Percentiles rank a stretch among this genome's conserved stretches.
Evolutionary conservation across 2,329 filamentous ascomycete species (phyloP).

Genomic region (Ramichloridium luteum): DNA sequence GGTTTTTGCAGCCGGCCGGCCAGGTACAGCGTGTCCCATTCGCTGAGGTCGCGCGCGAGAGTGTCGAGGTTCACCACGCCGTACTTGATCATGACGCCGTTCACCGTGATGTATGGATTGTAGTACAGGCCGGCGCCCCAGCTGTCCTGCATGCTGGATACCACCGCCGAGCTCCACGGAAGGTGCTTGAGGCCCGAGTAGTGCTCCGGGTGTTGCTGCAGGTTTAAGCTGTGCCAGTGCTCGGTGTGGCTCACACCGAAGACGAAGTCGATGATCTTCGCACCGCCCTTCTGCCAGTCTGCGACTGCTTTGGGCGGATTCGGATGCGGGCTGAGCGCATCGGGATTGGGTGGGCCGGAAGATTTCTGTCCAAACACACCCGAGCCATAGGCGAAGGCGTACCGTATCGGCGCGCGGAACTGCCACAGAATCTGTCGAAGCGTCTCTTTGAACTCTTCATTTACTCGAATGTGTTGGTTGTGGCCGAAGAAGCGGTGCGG

Average conservation of each 20-base stretch:
- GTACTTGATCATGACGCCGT: constrained; percentile 94
- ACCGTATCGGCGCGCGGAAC: constrained; percentile 85
- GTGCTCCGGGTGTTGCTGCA: constrained; percentile 78
- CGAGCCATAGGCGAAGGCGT: constrained; percentile 94
- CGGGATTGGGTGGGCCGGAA: constrained; percentile 30
- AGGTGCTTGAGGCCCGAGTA: constrained; percentile 77
- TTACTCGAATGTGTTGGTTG: constrained; percentile 93
- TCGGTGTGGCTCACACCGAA: constrained; percentile 90
- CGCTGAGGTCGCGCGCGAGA: constrained; percentile 68
- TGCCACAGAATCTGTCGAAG: constrained; percentile 79
- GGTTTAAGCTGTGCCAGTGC: constrained; percentile 92
- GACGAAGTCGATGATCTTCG: constrained; percentile 98
- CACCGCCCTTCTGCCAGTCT: constrained; percentile 73
- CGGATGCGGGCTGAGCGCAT: constrained; percentile 59
- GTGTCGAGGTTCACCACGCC: constrained; percentile 92
- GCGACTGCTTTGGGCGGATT: constrained; percentile 68
- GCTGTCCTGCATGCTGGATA: constrained; percentile 73
- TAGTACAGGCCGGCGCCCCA: constrained; percentile 95
- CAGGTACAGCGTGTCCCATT: constrained; percentile 94
- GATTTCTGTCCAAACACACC: constrained; percentile 78
- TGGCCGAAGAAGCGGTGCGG: constrained; percentile 75
- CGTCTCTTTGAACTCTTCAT: constrained; percentile 87
- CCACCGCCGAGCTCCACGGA: constrained; percentile 58
- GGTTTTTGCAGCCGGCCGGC: constrained; percentile 93
- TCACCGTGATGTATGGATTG: constrained; percentile 88